A percentile compares a stretch with the other conserved stretches of the same genome.
Evolutionary conservation across 345 rosid genomes (phyloP).

Genomic region (Microthlaspi erraticum): DNA sequence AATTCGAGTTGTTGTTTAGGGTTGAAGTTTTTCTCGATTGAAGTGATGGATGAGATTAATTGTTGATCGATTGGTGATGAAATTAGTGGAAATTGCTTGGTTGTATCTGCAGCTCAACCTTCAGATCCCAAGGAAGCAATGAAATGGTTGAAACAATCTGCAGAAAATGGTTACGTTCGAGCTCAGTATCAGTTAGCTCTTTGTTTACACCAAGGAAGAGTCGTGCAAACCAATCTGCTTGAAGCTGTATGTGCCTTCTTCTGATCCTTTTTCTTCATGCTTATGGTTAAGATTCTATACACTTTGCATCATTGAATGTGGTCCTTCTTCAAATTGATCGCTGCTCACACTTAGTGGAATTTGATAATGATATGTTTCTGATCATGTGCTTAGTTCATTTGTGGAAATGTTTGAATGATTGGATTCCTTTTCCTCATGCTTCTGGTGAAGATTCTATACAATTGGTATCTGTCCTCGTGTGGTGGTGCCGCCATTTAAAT

Average conservation of each 20-base stretch:
- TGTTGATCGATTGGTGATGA: constrained; percentile 11
- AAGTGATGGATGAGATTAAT: neutral
- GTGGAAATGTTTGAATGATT: neutral
- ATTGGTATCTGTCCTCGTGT: neutral
- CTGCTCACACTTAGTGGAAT: neutral
- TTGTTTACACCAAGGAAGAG: constrained; percentile 74
- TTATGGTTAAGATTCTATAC: too few relatives aligned
- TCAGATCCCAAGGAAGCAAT: constrained; percentile 62
- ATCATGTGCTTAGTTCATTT: constrained; percentile 6
- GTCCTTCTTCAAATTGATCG: neutral
- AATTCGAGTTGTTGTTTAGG: constrained; percentile 11
- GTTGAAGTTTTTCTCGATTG: constrained; percentile 1
- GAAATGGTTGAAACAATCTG: constrained; percentile 68
- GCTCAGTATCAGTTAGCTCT: constrained; percentile 92
- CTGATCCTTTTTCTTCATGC: neutral
- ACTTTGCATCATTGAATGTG: constrained; percentile 4
- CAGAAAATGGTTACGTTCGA: constrained; percentile 65
- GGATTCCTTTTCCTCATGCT: neutral
- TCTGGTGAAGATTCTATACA: neutral
- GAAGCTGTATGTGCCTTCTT: constrained; percentile 62
- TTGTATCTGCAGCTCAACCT: constrained; percentile 63
- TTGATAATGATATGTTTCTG: constrained; percentile 1
- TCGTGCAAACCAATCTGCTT: constrained; percentile 54
- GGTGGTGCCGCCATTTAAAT: neutral
- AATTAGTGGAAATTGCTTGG: constrained; percentile 8